phyloP scores from a whole-genome alignment of 2,329 filamentous ascomycete species.

The Triangularia setosa region DNA sequence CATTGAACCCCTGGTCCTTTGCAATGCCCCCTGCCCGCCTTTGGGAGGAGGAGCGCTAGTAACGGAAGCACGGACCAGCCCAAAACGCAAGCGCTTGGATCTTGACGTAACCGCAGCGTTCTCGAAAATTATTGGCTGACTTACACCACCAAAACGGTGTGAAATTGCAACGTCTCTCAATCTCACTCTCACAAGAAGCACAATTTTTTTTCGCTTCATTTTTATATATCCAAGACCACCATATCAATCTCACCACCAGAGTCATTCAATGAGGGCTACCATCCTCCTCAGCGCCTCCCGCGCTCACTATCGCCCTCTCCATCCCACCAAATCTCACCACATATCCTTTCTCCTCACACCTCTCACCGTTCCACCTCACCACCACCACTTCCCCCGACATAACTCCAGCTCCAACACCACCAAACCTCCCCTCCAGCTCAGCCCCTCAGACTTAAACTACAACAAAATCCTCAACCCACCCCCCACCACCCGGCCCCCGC shows the following conservation, averaged over 20 bases:
- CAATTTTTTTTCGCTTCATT: background rate
- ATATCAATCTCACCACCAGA: background rate
- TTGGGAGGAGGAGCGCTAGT: background rate
- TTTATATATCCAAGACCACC: background rate
- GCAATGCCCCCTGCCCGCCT: background rate
- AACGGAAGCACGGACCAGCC: background rate
- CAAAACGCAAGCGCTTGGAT: background rate
- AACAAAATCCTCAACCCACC: conserved; percentile 58
- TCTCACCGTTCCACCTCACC: background rate
- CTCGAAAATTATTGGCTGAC: background rate
- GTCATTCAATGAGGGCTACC: background rate
- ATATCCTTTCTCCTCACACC: background rate
- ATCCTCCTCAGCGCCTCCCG: background rate
- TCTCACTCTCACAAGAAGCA: background rate
- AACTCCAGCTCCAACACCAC: background rate
- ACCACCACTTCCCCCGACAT: background rate
- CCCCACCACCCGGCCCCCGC: conserved; percentile 65
- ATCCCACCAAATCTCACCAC: background rate
- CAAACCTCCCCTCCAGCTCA: background rate
- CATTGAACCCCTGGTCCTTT: background rate
- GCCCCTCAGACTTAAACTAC: background rate
- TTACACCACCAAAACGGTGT: background rate
- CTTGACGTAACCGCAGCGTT: background rate
- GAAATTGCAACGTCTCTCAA: background rate
- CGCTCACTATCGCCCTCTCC: background rate